Percentiles rank a stretch among this genome's conserved stretches.
phyloP scores from a whole-genome alignment of 2,329 filamentous ascomycete genomes.

The Didymosphaeria variabile region DNA sequence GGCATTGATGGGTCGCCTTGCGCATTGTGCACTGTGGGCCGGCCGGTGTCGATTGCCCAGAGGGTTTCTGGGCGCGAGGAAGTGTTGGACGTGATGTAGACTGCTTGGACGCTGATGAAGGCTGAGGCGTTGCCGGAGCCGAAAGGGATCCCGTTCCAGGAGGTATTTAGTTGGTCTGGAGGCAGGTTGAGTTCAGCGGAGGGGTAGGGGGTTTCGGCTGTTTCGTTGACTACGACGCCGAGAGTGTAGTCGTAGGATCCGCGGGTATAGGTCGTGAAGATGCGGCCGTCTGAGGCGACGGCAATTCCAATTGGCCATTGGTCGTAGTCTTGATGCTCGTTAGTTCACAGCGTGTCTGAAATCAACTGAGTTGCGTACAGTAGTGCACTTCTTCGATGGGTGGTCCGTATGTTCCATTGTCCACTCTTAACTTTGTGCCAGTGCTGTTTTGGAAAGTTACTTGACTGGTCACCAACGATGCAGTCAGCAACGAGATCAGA shows the following conservation, averaged over 20 bases:
- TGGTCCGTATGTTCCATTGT: slow-evolving; percentile 11
- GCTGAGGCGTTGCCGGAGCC: slow-evolving; percentile 56
- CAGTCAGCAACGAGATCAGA: neutral
- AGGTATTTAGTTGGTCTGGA: slow-evolving; percentile 55
- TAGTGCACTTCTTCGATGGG: slow-evolving; percentile 10
- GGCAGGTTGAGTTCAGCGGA: slow-evolving; percentile 53
- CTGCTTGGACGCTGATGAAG: slow-evolving; percentile 60
- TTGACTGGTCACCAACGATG: neutral
- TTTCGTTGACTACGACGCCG: slow-evolving; percentile 58
- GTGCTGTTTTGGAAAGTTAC: slow-evolving; percentile 8
- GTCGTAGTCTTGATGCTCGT: slow-evolving; percentile 47
- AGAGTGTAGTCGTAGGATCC: slow-evolving; percentile 58
- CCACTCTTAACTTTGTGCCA: slow-evolving; percentile 1
- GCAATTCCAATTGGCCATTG: slow-evolving; percentile 60
- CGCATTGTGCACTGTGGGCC: slow-evolving; percentile 48
- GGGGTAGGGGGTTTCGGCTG: slow-evolving; percentile 58
- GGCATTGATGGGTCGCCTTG: slow-evolving; percentile 44
- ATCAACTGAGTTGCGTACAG: neutral
- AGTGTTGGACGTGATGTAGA: slow-evolving; percentile 58
- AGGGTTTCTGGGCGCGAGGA: slow-evolving; percentile 37
- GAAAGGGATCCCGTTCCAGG: slow-evolving; percentile 56
- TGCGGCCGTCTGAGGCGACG: slow-evolving; percentile 58
- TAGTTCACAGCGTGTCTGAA: neutral
- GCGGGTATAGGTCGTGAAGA: slow-evolving; percentile 61
- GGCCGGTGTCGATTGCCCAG: slow-evolving; percentile 63